phyloP scores from a whole-genome alignment of 768 basidiomycete genomes.

The Dentipellis sp. region DNA sequence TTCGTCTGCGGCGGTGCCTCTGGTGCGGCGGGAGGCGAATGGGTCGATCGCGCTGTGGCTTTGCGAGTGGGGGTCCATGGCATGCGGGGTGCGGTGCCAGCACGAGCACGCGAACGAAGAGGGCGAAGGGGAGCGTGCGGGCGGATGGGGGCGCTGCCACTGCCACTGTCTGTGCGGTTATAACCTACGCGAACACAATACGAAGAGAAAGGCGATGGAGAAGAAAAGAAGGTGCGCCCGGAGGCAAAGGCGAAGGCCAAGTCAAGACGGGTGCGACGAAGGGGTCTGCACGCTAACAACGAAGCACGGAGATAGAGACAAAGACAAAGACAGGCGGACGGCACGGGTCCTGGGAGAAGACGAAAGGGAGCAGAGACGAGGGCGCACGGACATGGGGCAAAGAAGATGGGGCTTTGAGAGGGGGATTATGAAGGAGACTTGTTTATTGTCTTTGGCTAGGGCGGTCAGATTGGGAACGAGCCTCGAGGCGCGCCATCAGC shows the following conservation, averaged over 20 bases:
- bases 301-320: neutral
- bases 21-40: neutral
- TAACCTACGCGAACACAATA: neutral
- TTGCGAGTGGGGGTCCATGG: neutral
- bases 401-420: neutral
- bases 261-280: too few relatives aligned
- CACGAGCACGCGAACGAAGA: too few relatives aligned
- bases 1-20: neutral
- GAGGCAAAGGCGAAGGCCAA: too few relatives aligned
- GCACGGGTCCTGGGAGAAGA: neutral
- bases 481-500: neutral
- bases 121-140: too few relatives aligned
- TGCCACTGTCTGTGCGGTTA: too few relatives aligned
- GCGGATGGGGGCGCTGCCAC: too few relatives aligned
- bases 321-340: neutral
- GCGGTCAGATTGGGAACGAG: neutral
- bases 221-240: neutral
- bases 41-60: neutral
- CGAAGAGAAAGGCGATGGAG: neutral
- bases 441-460: neutral
- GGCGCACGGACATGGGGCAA: neutral
- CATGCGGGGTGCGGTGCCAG: neutral
- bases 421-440: neutral
- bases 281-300: too few relatives aligned
- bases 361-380: neutral